Conservation (phyloP, 2,329 filamentous ascomycete genomes). For the Cordyceps farinosa region DNA sequence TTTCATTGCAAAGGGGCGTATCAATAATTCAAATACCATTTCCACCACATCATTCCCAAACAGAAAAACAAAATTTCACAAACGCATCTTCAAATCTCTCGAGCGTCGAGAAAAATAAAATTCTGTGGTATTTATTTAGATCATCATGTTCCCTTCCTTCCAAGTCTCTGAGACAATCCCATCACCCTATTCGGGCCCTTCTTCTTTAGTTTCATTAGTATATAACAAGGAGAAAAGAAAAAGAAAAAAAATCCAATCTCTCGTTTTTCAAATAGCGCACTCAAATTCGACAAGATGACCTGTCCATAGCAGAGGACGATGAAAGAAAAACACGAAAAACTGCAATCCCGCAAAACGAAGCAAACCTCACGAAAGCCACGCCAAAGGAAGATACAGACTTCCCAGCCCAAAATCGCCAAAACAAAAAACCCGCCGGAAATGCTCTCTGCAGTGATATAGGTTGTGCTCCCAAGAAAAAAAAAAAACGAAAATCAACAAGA, state of each 20-base stretch:
- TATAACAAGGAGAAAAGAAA: neutral
- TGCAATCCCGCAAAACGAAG: neutral
- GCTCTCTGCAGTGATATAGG: conserved; percentile 4
- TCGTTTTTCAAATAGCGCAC: neutral
- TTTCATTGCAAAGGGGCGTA: neutral
- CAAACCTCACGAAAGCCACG: neutral
- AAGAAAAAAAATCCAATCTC: neutral
- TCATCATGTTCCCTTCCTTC: neutral
- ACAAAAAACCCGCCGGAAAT: conserved; percentile 1
- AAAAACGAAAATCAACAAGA: neutral
- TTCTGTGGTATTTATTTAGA: conserved; percentile 1
- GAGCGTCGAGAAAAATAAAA: neutral
- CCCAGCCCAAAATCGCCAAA: neutral
- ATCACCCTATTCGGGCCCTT: neutral
- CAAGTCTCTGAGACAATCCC: conserved; percentile 4
- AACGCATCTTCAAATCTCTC: neutral
- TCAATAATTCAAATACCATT: neutral
- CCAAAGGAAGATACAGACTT: neutral
- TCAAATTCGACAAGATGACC: neutral
- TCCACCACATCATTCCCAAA: too few relatives aligned
- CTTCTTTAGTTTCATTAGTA: conserved; percentile 4
- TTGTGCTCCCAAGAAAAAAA: neutral
- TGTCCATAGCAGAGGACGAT: neutral
- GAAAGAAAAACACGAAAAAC: neutral
- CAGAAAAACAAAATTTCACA: too few relatives aligned